A percentile compares a stretch with the other conserved stretches of the same genome.
These are phyloP conservation scores for Oxyria digyna DNA, from an alignment of 148 eudicot species.

Conservation along the genomic window DNA sequence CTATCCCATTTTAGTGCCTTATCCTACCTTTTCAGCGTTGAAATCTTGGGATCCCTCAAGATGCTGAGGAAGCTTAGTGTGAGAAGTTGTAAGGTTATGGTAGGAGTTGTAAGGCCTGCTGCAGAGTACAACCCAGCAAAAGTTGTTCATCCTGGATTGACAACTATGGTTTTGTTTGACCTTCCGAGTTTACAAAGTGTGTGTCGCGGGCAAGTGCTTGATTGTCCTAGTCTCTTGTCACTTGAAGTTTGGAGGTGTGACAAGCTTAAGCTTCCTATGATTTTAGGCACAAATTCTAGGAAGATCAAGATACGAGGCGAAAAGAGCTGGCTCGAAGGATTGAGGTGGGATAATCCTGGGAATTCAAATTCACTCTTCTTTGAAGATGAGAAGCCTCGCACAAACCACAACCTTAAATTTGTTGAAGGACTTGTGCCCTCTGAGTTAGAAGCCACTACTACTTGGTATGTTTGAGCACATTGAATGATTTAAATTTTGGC, in stretches of 20 bases:
- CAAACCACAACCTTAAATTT: conserved; percentile 12
- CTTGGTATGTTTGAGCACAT: conserved; percentile 8
- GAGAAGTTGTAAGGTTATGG: conserved; percentile 18
- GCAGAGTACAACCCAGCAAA: conserved; percentile 19
- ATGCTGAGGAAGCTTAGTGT: conserved; percentile 15
- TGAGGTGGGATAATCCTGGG: conserved; percentile 7
- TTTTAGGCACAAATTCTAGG: conserved; percentile 15
- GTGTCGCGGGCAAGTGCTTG: conserved; percentile 19
- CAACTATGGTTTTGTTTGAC: conserved; percentile 9
- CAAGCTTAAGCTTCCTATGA: conserved; percentile 15
- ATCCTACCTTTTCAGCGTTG: conserved; percentile 13
- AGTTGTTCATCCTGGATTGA: conserved; percentile 10
- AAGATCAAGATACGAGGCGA: conserved; percentile 19
- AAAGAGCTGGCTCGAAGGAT: conserved; percentile 11
- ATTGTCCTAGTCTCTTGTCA: conserved; percentile 15
- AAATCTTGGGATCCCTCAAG: conserved; percentile 16
- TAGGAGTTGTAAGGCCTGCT: conserved; percentile 16
- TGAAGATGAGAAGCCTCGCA: not conserved
- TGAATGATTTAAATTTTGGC: too few species aligned
- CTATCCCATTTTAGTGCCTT: conserved; percentile 7
- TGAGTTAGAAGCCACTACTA: conserved; percentile 11
- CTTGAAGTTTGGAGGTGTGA: conserved; percentile 21
- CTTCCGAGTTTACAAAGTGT: conserved; percentile 18
- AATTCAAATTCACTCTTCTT: not conserved
- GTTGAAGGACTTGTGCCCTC: conserved; percentile 12